phyloP scores from a whole-genome alignment of 345 rosid genomes.

The Gossypium thurberi region DNA sequence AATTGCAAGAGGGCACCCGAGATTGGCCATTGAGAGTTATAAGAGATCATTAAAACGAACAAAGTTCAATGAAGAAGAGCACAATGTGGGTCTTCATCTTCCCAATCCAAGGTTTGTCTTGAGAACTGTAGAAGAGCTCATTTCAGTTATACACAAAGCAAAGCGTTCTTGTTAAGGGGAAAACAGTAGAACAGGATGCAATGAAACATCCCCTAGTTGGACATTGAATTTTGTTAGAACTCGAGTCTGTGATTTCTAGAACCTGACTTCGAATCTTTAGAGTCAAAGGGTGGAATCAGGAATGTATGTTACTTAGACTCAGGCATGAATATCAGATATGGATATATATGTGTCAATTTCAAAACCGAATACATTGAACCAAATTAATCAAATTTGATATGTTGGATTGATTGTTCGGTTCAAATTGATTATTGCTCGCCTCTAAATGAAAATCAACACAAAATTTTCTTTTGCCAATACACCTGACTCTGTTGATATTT shows the following conservation, averaged over 20 bases:
- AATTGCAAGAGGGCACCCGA: slow-evolving; percentile 58
- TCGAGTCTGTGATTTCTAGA: not conserved
- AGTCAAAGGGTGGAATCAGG: not conserved
- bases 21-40: slow-evolving; percentile 40
- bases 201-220: not conserved
- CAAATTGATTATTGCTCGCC: no score
- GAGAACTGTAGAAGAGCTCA: slow-evolving; percentile 9
- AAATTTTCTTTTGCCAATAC: no score
- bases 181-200: not conserved
- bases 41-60: slow-evolving; percentile 27
- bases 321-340: not conserved
- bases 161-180: not conserved
- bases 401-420: no score
- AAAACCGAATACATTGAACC: no score
- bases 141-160: not conserved
- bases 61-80: slow-evolving; percentile 35
- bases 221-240: not conserved
- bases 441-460: no score
- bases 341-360: no score
- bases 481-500: no score
- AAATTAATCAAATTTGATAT: no score
- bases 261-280: not conserved
- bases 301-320: not conserved
- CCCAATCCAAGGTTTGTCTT: slow-evolving; percentile 26
- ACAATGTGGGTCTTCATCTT: slow-evolving; percentile 29